Base-by-base conservation (phyloP, 768 basidiomycete species). In the Naganishia kalamii region DNA sequence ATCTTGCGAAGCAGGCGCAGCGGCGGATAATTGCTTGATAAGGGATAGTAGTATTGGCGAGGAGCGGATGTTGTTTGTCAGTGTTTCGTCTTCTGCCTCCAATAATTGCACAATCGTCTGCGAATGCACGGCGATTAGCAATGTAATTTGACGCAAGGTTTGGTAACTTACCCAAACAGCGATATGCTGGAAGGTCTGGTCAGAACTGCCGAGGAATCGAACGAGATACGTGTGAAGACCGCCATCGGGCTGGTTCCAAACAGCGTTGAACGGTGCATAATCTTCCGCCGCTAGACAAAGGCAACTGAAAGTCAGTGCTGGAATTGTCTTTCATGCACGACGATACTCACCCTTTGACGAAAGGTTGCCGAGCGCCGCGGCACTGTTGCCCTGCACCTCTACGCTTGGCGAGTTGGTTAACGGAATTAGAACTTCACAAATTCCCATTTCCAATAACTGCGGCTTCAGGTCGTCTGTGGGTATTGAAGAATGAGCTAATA, bases 151-250 rank as follows among this genome's bases (percentile, higher is more conserved):
- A 44, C 25, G 11, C 2, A 13, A 5, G 50, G 21, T 19, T 1
- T 17, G 21, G 19, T 15, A 21, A 70, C 75, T 69, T 51, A 77
- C 74, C 96, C 96, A 99, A 47, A 99, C 92, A 35, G 96, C 96
- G 68, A 98, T 99, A 75, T 99, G 96, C 78, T 97, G 93, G 87
- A 99, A 99, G 0, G 96, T 99, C 15, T 90, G 88, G 74, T 99
- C 96, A 6, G 88, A 82, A 74, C 90, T 93, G 44, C 86, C 90
- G 71, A 99, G 80, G 85, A 99, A 99, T 48, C 90, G 85, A 75
- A 90, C 88, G 47, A 99, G 82, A 79, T 99, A 99, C 66, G 84
- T 85, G 77, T 97, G 94, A 83, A 99, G 88, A 46, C 96, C 96
- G 21, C 93, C 96, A 63, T 96, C 92, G 7, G 96, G 96, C 77